phyloP scores from a whole-genome alignment of 164 flowering plant genomes.

The Tetracentron sinense region DNA sequence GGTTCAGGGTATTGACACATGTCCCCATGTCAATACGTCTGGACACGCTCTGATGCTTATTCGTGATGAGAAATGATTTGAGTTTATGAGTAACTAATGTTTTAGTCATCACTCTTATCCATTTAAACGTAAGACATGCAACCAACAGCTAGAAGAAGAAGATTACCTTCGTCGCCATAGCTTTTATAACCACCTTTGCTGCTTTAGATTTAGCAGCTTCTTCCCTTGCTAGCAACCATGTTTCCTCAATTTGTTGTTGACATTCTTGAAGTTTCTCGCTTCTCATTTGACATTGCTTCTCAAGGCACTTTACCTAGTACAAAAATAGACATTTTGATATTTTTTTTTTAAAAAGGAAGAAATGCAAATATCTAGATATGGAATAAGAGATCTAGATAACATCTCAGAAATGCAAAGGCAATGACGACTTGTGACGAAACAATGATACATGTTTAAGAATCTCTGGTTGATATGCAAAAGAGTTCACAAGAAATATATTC shows the following conservation, averaged over 20 bases:
- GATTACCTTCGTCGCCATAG: conserved; percentile 45
- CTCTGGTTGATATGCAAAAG: too few relatives aligned
- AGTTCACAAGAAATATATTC: too few relatives aligned
- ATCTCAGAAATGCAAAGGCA: neutral
- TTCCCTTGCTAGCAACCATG: conserved; percentile 55
- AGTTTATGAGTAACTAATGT: neutral
- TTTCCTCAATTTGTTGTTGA: conserved; percentile 39
- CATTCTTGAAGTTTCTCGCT: conserved; percentile 45
- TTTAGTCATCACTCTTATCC: neutral
- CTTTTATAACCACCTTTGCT: conserved; percentile 63
- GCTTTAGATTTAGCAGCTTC: conserved; percentile 68
- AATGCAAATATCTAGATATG: neutral
- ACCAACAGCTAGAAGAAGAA: neutral
- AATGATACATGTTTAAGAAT: too few relatives aligned
- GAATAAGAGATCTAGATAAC: too few relatives aligned
- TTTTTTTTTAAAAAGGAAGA: too few relatives aligned
- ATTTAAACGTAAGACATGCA: neutral
- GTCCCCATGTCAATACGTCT: too few relatives aligned
- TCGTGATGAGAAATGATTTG: neutral
- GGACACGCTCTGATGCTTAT: neutral
- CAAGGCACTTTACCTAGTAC: conserved; percentile 41
- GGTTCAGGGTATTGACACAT: too few relatives aligned
- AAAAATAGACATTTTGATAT: conserved; percentile 2
- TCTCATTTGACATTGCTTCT: conserved; percentile 36
- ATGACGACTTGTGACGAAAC: neutral